These are phyloP conservation scores for Geosmithia flava DNA, from an alignment of 2,329 filamentous ascomycete species.

Conservation along the genomic window DNA sequence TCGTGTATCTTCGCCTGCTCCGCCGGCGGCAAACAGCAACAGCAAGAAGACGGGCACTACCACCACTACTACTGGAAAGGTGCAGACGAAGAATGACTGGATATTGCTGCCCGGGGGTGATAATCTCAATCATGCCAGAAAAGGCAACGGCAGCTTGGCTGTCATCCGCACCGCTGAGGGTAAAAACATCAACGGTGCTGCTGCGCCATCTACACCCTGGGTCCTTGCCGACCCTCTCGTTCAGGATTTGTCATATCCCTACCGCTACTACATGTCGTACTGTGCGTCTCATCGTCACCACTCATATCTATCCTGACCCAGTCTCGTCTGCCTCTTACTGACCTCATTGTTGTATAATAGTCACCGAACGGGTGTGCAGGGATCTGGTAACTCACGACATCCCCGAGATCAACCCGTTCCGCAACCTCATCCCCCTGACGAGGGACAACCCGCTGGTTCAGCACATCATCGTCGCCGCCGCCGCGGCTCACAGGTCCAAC, in stretches of 20 bases:
- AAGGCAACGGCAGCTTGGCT: neutral
- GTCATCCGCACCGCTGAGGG: neutral
- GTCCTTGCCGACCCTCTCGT: conserved; percentile 28
- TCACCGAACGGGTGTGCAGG: conserved; percentile 35
- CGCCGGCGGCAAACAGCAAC: too few relatives aligned
- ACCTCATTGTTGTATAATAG: conserved; percentile 14
- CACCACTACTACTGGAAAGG: neutral
- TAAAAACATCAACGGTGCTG: too few relatives aligned
- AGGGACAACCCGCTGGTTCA: conserved; percentile 26
- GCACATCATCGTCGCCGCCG: conserved; percentile 33
- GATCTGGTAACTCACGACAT: conserved; percentile 37
- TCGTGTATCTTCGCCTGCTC: neutral
- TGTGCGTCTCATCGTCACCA: conserved; percentile 15
- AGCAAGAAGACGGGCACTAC: neutral
- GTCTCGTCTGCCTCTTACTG: neutral
- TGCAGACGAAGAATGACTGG: neutral
- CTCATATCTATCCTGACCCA: conserved; percentile 2
- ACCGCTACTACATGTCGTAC: conserved; percentile 27
- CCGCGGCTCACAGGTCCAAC: conserved; percentile 34
- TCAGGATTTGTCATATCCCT: conserved; percentile 39
- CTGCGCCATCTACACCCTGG: conserved; percentile 13
- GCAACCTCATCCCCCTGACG: conserved; percentile 28
- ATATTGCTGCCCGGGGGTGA: neutral
- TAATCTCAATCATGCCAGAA: too few relatives aligned
- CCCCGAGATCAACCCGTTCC: conserved; percentile 31